These are phyloP conservation scores for Cornus kousa DNA, from an alignment of 148 eudicot species.

Conservation along the genomic window DNA sequence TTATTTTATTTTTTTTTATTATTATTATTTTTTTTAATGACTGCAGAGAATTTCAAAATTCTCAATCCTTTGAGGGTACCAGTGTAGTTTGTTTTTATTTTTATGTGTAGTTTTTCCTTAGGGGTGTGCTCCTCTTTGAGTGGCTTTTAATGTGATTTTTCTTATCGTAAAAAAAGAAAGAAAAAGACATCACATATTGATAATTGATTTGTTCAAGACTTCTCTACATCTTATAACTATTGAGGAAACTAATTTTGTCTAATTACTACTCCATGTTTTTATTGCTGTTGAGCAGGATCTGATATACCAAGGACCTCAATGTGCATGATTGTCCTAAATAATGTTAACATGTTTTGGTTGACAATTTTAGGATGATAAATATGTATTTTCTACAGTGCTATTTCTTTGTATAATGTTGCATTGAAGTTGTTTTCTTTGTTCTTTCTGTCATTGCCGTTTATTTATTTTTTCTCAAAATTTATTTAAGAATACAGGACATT, in stretches of 20 bases:
- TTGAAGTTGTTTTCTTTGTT: background rate
- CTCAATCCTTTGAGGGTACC: slow-evolving; percentile 3
- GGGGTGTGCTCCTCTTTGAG: too few species aligned
- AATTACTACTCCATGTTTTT: background rate
- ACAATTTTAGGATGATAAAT: slow-evolving; percentile 4
- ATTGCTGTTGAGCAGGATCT: background rate
- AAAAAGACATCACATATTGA: too few species aligned
- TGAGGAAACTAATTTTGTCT: background rate
- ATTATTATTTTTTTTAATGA: background rate
- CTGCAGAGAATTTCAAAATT: background rate
- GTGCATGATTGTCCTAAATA: background rate
- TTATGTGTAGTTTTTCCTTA: too few species aligned
- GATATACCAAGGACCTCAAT: background rate
- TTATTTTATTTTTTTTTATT: too few species aligned
- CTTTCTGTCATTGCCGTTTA: background rate
- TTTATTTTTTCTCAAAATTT: too few species aligned
- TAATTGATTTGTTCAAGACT: background rate
- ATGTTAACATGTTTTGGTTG: background rate
- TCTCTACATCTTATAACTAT: background rate
- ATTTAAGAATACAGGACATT: too few species aligned
- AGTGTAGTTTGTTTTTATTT: too few species aligned
- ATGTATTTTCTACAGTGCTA: background rate
- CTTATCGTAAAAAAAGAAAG: too few species aligned
- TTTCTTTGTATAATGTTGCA: background rate
- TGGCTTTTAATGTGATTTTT: too few species aligned